These are phyloP conservation scores for Mesembryanthemum crystallinum DNA, from an alignment of 148 eudicot species.

Conservation along the genomic window DNA sequence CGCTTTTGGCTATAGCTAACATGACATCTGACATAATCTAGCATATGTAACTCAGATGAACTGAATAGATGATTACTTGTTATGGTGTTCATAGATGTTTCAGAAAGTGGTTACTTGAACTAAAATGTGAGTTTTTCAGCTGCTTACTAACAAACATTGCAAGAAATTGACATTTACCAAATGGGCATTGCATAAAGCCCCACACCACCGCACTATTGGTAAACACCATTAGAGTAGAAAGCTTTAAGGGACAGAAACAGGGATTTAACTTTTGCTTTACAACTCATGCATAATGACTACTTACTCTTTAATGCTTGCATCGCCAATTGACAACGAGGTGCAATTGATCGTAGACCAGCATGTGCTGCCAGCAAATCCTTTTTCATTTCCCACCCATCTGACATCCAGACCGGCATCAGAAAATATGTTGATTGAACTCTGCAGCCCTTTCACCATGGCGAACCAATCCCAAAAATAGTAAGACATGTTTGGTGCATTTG, in stretches of 20 bases:
- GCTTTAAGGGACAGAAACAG: not conserved
- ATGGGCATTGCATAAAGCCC: not conserved
- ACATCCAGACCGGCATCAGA: conserved; percentile 89
- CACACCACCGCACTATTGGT: not conserved
- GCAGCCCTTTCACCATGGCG: conserved; percentile 74
- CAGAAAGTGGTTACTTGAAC: not conserved
- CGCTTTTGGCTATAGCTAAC: too few relatives aligned
- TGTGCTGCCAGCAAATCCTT: conserved; percentile 69
- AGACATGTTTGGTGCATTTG: conserved; percentile 72
- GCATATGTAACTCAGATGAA: too few relatives aligned
- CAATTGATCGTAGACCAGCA: conserved; percentile 86
- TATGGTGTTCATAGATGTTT: not conserved
- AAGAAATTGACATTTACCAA: not conserved
- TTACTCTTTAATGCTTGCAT: conserved; percentile 64
- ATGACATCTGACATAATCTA: too few relatives aligned
- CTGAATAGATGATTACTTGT: too few relatives aligned
- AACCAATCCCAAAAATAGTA: conserved; percentile 83
- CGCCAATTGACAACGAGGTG: conserved; percentile 72
- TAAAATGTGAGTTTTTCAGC: not conserved
- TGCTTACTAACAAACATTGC: not conserved
- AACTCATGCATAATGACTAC: conserved; percentile 12
- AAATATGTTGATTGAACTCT: conserved; percentile 83
- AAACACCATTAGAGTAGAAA: not conserved
- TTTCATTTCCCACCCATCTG: conserved; percentile 86
- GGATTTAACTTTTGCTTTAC: not conserved